These are phyloP conservation scores for Didymella sp. DNA, from an alignment of 2,329 filamentous ascomycete genomes.

Conservation along the genomic window DNA sequence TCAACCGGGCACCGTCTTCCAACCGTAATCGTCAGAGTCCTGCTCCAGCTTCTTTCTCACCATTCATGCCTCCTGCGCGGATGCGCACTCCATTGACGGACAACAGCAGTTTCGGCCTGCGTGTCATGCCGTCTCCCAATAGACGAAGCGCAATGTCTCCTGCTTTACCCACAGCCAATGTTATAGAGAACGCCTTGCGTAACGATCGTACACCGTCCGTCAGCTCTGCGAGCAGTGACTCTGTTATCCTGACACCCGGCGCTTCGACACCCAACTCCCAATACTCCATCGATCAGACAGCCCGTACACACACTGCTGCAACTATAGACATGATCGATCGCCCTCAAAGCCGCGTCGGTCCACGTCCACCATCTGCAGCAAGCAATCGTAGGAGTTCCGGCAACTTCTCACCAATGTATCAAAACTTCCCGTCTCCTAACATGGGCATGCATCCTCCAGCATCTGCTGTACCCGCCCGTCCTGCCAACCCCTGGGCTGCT, in stretches of 20 bases:
- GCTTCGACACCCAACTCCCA: slow-evolving; percentile 39
- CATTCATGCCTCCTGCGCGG: slow-evolving; percentile 44
- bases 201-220: slow-evolving; percentile 39
- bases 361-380: slow-evolving; percentile 46
- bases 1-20: slow-evolving; percentile 49
- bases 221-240: slow-evolving; percentile 40
- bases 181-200: slow-evolving; percentile 23
- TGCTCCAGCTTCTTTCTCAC: slow-evolving; percentile 44
- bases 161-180: slow-evolving; percentile 25
- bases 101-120: slow-evolving; percentile 33
- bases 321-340: slow-evolving; percentile 48
- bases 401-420: slow-evolving; percentile 42
- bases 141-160: slow-evolving; percentile 36
- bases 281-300: slow-evolving; percentile 35
- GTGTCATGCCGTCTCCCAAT: slow-evolving; percentile 42
- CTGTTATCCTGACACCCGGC: slow-evolving; percentile 39
- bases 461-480: slow-evolving; percentile 29
- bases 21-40: slow-evolving; percentile 50
- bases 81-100: slow-evolving; percentile 47
- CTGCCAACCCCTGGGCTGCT: slow-evolving; percentile 48
- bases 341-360: slow-evolving; percentile 46
- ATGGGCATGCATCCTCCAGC: slow-evolving; percentile 46
- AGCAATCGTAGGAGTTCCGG: slow-evolving; percentile 43
- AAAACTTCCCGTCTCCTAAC: slow-evolving; percentile 37
- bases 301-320: slow-evolving; percentile 39